Evolutionary conservation across 73 alveolate genomes (phyloP), one percentile per base, ranked within the genome.

Genomic region (Paramecium sexaurelia): DNA sequence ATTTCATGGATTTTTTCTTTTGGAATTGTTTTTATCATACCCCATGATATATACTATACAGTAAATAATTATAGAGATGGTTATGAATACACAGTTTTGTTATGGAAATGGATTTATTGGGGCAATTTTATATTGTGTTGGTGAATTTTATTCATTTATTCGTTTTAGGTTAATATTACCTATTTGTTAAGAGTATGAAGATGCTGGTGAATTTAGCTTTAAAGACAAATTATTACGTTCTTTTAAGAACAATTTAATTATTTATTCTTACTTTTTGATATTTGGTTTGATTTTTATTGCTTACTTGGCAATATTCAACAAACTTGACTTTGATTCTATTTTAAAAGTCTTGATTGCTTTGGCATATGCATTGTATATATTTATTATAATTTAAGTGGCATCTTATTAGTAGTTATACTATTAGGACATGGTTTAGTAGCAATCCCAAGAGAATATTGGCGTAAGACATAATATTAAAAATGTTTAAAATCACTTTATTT

Each of bases 351-450:
- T 88, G 13, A 66, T 56, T 19, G 94, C 91, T 20, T 71, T 88
- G 11, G 85, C 94, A 1, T 68, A 88, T 66, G 83, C 86, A 32
- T 86, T 86, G 93, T 86, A 86, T 29, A 10, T 47, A 85, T 51
- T 55, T 5, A 27, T 51, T 51, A 15, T 51, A 51, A 17, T 4
- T 11, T n/a, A 15, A 88, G 89, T 88, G 94, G 94, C 15, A 69
- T 61, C n/a, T 26, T 88, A 7, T 32, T 88, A 88, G 91, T 88
- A 4, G 87, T 88, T 45, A 35, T 88, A 39, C 17, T 88, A 41
- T 32, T 88, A 84, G 94, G 94, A n/a, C 66, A 88, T 88, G 94
- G 94, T 20, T 40, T 88, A 13, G 90, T 88, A 24, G 94, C 94
- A 5, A 88, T 88, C 5, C 94, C 94, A 20, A 88, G 87, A 26